Conservation (phyloP, 352 stramenopile genomes). For the Globisporangium splendens region DNA sequence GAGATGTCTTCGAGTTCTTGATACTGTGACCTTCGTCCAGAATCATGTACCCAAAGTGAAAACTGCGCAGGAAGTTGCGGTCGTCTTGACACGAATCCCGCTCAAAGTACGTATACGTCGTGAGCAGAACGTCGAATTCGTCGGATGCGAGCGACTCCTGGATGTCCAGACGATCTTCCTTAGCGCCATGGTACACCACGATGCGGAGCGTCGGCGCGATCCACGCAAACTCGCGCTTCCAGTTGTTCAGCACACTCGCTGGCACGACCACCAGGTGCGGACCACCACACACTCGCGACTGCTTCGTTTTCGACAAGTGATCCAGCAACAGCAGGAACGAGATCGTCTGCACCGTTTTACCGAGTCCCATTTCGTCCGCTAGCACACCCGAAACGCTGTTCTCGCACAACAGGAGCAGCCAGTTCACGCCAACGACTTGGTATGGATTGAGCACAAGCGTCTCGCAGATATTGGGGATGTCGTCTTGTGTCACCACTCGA, state of each 20-base stretch:
- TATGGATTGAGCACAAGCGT: slow-evolving; percentile 83
- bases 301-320: slow-evolving; percentile 31
- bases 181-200: slow-evolving; percentile 79
- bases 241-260: slow-evolving; percentile 91
- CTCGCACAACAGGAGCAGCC: slow-evolving; percentile 70
- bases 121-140: slow-evolving; percentile 85
- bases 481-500: slow-evolving; percentile 57
- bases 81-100: slow-evolving; percentile 83
- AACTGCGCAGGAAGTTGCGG: slow-evolving; percentile 68
- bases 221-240: slow-evolving; percentile 89
- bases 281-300: slow-evolving; percentile 25
- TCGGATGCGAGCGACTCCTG: slow-evolving; percentile 43
- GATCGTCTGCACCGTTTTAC: slow-evolving; percentile 92
- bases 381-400: slow-evolving; percentile 80
- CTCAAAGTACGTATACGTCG: slow-evolving; percentile 92
- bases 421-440: slow-evolving; percentile 83
- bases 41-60: slow-evolving; percentile 90
- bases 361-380: slow-evolving; percentile 90
- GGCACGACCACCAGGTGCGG: slow-evolving; percentile 93
- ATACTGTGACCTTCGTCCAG: slow-evolving; percentile 93
- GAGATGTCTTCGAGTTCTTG: slow-evolving; percentile 88
- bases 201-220: slow-evolving; percentile 90
- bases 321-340: slow-evolving; percentile 69
- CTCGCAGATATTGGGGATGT: slow-evolving; percentile 68
- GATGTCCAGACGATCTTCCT: slow-evolving; percentile 56